Base-by-base conservation (phyloP, 2,329 filamentous ascomycete species). In the Colletotrichum noveboracense region DNA sequence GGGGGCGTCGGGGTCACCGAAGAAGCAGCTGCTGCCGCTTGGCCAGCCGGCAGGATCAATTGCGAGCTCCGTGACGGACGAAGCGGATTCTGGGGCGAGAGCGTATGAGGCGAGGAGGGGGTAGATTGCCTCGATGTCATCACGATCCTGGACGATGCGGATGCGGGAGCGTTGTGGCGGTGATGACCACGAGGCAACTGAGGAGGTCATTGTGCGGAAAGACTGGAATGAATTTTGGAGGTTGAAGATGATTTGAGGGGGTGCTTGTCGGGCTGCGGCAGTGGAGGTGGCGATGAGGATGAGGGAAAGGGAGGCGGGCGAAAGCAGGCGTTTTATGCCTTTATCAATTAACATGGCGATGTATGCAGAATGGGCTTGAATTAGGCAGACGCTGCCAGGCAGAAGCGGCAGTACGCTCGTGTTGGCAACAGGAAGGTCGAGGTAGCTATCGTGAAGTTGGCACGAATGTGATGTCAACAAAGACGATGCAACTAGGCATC, bases 71-170 rank as follows among this genome's bases (percentile, higher is more conserved):
- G 65, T 30, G 28, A 76, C 70, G 24, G 65, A 60, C 0, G 28
- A 38, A 3, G 74, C 70, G 2, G 71, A 66, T 0, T 32, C 32
- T 4, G 65, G 70, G 3, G 52, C 9, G 26, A 64, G 4, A 3
- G 70, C 56, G 32, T 76, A 76, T 21, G 43, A 26, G 0, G 60
- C 43, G 18, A 76, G 60, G 0, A 76, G 69, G 5, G 64, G 58
- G 16, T 76, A 76, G 3, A 58, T 60, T 13, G 60, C 38, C 12
- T 71, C 69, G 18, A 71, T 65, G 24, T 71, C 60, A 18, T 71
- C 28, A 3, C 61, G 69, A 13, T 34, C 61, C 12, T 58, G 26
- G 6, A 38, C 14, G 14, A 71, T 21, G 0, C 60, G 58, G 60
- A 71, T 55, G n/a, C 38, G 58, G 21, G 32, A 26, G 30, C 10